Percentiles rank a stretch among this genome's conserved stretches.
Evolutionary conservation across 1,139 yeast species (phyloP).

Genomic region (Casaregolazyma suthepensis): DNA sequence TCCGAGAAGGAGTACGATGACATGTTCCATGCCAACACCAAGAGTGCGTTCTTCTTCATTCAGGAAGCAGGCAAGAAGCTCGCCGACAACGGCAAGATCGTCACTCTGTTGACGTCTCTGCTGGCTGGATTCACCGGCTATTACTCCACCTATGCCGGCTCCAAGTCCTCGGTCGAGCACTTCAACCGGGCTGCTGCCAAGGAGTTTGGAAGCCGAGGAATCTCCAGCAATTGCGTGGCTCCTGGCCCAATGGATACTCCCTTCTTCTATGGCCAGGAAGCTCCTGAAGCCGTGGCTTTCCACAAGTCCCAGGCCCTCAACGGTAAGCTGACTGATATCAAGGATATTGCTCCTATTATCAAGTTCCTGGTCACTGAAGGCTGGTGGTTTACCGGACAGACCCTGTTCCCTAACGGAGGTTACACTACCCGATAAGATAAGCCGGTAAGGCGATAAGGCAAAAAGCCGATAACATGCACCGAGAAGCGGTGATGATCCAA

Average conservation of each 20-base stretch:
- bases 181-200: conserved; percentile 21
- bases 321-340: conserved; percentile 49
- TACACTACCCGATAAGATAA: conserved; percentile 44
- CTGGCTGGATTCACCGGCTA: conserved; percentile 59
- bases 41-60: conserved; percentile 55
- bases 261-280: conserved; percentile 48
- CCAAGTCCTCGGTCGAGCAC: conserved; percentile 22
- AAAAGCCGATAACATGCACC: too few relatives aligned
- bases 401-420: conserved; percentile 59
- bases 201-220: conserved; percentile 19
- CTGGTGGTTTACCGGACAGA: conserved; percentile 66
- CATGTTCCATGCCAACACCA: conserved; percentile 51
- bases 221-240: conserved; percentile 19
- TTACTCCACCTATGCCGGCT: conserved; percentile 37
- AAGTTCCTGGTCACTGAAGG: conserved; percentile 60
- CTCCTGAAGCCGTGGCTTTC: conserved; percentile 45
- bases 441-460: too few relatives aligned
- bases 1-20: conserved; percentile 49
- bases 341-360: conserved; percentile 60
- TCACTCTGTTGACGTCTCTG: conserved; percentile 55
- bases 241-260: conserved; percentile 24
- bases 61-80: conserved; percentile 50
- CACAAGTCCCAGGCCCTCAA: conserved; percentile 39
- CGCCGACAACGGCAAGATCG: conserved; percentile 48
- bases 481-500: too few relatives aligned